Conservation (phyloP, 495 filamentous ascomycete species). For the Peziza echinospora region DNA sequence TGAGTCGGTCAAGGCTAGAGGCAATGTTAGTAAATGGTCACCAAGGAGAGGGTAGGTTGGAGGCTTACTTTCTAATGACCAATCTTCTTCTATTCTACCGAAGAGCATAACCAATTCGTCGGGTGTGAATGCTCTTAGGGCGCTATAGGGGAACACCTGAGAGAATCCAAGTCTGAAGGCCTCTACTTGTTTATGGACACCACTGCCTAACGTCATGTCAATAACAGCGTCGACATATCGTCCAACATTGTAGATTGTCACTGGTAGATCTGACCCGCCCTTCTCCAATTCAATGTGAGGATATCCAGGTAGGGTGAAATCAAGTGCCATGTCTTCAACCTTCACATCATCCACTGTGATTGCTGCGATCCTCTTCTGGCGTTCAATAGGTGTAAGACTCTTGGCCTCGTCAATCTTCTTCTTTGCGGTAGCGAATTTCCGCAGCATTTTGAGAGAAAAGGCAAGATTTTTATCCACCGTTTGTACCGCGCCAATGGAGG, state of each 20-base stretch:
- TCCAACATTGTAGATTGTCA: conserved; percentile 79
- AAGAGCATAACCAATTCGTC: conserved; percentile 94
- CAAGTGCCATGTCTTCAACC: conserved; percentile 73
- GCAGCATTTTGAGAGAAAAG: conserved; percentile 64
- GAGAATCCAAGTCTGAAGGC: conserved; percentile 86
- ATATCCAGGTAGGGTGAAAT: conserved; percentile 90
- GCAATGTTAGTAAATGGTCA: conserved; percentile 10
- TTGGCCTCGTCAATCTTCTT: conserved; percentile 53
- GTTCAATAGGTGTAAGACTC: conserved; percentile 40
- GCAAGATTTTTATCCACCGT: conserved; percentile 74
- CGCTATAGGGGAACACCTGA: conserved; percentile 86
- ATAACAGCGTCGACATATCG: conserved; percentile 74
- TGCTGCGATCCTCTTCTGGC: conserved; percentile 40
- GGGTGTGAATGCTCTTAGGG: conserved; percentile 83
- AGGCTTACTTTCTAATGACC: conserved; percentile 81
- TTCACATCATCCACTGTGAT: conserved; percentile 49
- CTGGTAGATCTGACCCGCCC: conserved; percentile 44
- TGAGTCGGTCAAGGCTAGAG: conserved; percentile 75
- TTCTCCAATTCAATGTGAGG: conserved; percentile 65
- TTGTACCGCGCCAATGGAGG: conserved; percentile 80
- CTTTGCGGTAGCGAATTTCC: conserved; percentile 68
- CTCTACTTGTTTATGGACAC: conserved; percentile 73
- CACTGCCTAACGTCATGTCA: conserved; percentile 70
- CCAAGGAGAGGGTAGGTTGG: neutral
- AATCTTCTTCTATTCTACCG: conserved; percentile 85